Conservation (phyloP, 805 yeast genomes). For the Isabelozyma heimii region DNA sequence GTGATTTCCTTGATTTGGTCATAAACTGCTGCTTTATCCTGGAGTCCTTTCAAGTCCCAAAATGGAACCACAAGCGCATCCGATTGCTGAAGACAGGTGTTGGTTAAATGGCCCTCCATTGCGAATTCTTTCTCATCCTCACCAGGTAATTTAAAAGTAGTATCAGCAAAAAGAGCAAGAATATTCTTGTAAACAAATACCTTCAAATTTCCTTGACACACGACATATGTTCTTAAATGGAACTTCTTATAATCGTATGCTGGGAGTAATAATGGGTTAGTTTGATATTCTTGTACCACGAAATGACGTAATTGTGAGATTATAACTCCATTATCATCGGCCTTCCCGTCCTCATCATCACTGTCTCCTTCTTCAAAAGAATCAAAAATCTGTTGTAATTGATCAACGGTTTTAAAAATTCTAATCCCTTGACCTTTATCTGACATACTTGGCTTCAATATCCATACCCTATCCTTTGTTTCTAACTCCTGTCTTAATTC, state of each 20-base stretch:
- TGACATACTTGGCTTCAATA: slow-evolving; percentile 94
- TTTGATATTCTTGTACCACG: slow-evolving; percentile 79
- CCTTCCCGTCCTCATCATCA: slow-evolving; percentile 40
- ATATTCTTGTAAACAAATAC: slow-evolving; percentile 81
- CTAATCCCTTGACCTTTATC: slow-evolving; percentile 97
- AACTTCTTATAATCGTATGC: slow-evolving; percentile 70
- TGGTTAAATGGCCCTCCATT: slow-evolving; percentile 81
- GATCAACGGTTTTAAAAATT: slow-evolving; percentile 72
- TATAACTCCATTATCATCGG: slow-evolving; percentile 60
- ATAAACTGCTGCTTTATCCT: slow-evolving; percentile 41
- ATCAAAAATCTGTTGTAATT: slow-evolving; percentile 79
- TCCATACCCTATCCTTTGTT: slow-evolving; percentile 66
- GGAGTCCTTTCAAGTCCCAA: slow-evolving; percentile 49
- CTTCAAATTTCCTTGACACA: slow-evolving; percentile 67
- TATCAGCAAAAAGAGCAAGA: slow-evolving; percentile 76
- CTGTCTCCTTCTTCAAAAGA: slow-evolving; percentile 76
- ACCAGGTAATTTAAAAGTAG: slow-evolving; percentile 39
- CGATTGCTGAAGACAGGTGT: slow-evolving; percentile 82
- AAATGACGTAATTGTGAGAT: slow-evolving; percentile 89
- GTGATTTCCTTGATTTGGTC: slow-evolving; percentile 59
- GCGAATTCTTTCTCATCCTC: slow-evolving; percentile 31
- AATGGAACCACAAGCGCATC: slow-evolving; percentile 61
- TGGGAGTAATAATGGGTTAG: slow-evolving; percentile 62
- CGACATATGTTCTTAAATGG: slow-evolving; percentile 83
- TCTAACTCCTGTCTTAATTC: slow-evolving; percentile 81